Evolutionary conservation across 75 land plant genomes (phyloP), one percentile per base, ranked within the genome.

Genomic region (Picea sitchensis): DNA sequence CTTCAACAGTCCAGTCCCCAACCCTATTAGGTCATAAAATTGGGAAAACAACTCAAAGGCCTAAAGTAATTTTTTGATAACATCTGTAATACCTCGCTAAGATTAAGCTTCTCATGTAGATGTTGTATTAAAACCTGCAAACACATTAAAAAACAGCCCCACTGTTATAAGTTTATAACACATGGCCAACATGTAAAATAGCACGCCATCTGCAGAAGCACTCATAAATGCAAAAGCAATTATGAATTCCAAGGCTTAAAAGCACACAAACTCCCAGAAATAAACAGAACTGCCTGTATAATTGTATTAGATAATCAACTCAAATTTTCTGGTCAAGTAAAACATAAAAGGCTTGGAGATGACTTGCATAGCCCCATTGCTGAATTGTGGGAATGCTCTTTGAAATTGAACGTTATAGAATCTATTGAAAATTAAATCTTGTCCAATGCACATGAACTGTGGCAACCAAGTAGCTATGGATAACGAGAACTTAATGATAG

Each of bases 81-180:
- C 2, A 72, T 36, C 21, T 26, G 80, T 38, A 44, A 79, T 84
- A 95, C 98, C 98, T 95, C 98, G 73, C 86, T 89, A 73, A 88
- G 77, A 54, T 83, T 68, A 60, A 95, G 86, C 76, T 91, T 87
- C 82, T 93, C 92, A 47, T 87, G 93, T 77, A 95, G 71, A 84
- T 93, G 91, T 58, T 89, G 90, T 67, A 95, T 91, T 75, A 95
- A 79, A 82, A 93, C 87, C 98, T 95, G 87, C 81, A 81, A 84
- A 32, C 20, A 41, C 7, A 78, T 32, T 47, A 7, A 14, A 41
- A 73, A 15, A 17, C 18, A 61, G 12, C 26, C 9, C n/a, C 34
- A 18, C 8, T 20, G 21, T 44, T 44, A 18, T 41, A 44, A 71
- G n/a, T 51, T 51, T 51, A 51, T 51, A 51, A 51, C 54, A 11